Percentiles rank a stretch among this genome's conserved stretches.
Evolutionary conservation across 768 basidiomycete genomes (phyloP).

Genomic region (Collybiopsis luxurians): DNA sequence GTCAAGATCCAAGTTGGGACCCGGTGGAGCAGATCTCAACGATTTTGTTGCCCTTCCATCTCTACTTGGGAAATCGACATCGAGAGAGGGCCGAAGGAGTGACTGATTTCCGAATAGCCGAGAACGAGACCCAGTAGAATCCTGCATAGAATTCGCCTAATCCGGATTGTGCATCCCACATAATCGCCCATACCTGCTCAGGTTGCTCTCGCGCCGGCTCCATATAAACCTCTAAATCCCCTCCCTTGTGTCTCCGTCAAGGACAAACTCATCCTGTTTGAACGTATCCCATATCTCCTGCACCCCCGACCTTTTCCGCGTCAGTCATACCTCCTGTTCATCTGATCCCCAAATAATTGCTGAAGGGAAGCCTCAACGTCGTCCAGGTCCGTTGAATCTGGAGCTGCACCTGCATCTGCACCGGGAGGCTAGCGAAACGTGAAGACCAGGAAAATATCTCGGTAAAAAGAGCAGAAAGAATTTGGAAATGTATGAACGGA

Average conservation of each 20-base stretch:
- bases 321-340: conserved; percentile 9
- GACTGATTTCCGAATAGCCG: neutral
- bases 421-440: too few relatives aligned
- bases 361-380: too few relatives aligned
- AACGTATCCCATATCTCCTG: conserved; percentile 77
- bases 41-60: neutral
- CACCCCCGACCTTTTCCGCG: conserved; percentile 79
- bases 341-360: conserved; percentile 73
- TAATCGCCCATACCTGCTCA: conserved; percentile 72
- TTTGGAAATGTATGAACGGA: conserved; percentile 83
- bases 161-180: conserved; percentile 43
- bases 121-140: neutral
- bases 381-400: too few relatives aligned
- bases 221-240: conserved; percentile 90
- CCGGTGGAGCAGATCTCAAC: too few relatives aligned
- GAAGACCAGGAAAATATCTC: neutral
- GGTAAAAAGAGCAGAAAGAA: conserved; percentile 54
- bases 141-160: conserved; percentile 45
- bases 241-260: conserved; percentile 92
- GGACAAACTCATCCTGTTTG: conserved; percentile 70
- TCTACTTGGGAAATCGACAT: conserved; percentile 9
- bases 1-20: too few relatives aligned
- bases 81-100: neutral
- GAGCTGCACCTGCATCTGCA: too few relatives aligned
- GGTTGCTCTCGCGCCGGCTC: conserved; percentile 71